Percentiles rank a stretch among this genome's conserved stretches.
phyloP scores from a whole-genome alignment of 23 red algal genomes.

The Gracilaria domingensis region DNA sequence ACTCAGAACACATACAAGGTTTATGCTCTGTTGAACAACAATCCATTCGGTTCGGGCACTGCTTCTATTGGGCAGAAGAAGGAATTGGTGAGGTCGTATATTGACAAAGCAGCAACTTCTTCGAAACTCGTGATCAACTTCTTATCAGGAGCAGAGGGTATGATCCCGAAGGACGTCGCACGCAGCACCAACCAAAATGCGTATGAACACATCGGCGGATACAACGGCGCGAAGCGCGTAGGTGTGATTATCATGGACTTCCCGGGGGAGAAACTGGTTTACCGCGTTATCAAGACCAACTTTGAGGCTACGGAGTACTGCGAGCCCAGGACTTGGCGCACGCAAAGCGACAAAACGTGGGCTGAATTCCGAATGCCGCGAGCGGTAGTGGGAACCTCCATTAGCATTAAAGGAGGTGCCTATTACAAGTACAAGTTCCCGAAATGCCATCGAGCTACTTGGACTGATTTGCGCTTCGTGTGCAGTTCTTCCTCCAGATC shows the following conservation, averaged over 20 bases:
- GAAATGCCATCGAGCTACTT: slow-evolving; percentile 47
- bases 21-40: not conserved
- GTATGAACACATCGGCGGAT: slow-evolving; percentile 27
- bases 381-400: slow-evolving; percentile 35
- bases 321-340: slow-evolving; percentile 3
- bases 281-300: slow-evolving; percentile 54
- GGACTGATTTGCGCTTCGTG: slow-evolving; percentile 55
- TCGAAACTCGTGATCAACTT: slow-evolving; percentile 44
- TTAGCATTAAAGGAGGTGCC: slow-evolving; percentile 37
- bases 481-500: slow-evolving; percentile 11
- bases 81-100: slow-evolving; percentile 14
- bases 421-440: slow-evolving; percentile 51
- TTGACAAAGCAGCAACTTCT: slow-evolving; percentile 35
- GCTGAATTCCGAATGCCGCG: slow-evolving; percentile 48
- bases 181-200: slow-evolving; percentile 34
- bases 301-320: slow-evolving; percentile 19
- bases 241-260: slow-evolving; percentile 62
- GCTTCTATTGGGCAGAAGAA: slow-evolving; percentile 50
- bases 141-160: slow-evolving; percentile 46
- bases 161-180: slow-evolving; percentile 47
- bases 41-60: slow-evolving; percentile 43
- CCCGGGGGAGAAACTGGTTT: slow-evolving; percentile 48
- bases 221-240: slow-evolving; percentile 2
- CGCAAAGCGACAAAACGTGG: slow-evolving; percentile 30
- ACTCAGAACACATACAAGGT: slow-evolving; percentile 51